phyloP scores from a whole-genome alignment of 306 rosid species.

The Hippophae tibetana region DNA sequence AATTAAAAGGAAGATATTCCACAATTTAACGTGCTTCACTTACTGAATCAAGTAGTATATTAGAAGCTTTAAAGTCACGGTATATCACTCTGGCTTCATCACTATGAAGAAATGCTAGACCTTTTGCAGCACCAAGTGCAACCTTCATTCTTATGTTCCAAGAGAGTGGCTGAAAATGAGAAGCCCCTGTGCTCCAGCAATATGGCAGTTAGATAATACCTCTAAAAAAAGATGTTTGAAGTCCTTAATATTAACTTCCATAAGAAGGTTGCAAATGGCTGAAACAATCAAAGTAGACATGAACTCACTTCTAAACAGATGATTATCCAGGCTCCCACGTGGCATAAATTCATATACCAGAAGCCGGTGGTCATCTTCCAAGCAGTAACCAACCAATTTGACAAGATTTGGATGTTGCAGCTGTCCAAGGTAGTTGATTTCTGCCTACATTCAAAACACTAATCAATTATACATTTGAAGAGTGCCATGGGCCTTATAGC shows the following conservation, averaged over 20 bases:
- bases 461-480: constrained; percentile 11
- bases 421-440: constrained; percentile 88
- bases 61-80: constrained; percentile 78
- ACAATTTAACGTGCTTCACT: constrained; percentile 12
- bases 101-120: constrained; percentile 91
- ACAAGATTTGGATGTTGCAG: constrained; percentile 90
- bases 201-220: constrained; percentile 3
- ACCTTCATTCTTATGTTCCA: constrained; percentile 82
- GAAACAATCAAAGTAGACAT: constrained; percentile 4
- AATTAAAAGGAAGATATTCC: constrained; percentile 1
- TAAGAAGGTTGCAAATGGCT: constrained; percentile 12
- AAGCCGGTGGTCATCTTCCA: constrained; percentile 91
- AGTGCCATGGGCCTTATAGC: constrained; percentile 7
- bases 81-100: constrained; percentile 89
- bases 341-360: constrained; percentile 86
- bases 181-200: constrained; percentile 49
- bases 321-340: constrained; percentile 89
- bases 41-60: constrained; percentile 77
- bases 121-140: constrained; percentile 85
- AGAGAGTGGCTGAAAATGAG: constrained; percentile 80
- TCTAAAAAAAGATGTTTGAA: constrained; percentile 3
- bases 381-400: constrained; percentile 83
- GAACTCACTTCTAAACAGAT: constrained; percentile 83
- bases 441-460: constrained; percentile 46
- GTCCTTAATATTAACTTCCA: background rate